Evolutionary conservation across 345 rosid genomes (phyloP).

Genomic region (Melaleuca alternifolia): DNA sequence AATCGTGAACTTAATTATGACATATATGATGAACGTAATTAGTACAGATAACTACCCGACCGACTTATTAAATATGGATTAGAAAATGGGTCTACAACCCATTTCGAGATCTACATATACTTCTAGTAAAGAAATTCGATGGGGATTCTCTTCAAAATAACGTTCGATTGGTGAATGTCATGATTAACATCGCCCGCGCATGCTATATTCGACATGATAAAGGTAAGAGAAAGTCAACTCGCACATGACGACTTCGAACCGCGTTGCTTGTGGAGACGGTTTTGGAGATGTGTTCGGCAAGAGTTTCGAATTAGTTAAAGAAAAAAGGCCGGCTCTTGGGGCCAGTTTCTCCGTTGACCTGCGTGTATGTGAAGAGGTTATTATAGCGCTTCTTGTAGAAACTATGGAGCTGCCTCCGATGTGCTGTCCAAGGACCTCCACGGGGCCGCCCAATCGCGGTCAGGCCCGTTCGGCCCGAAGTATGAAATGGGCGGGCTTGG

Average conservation of each 20-base stretch:
- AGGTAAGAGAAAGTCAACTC: neutral
- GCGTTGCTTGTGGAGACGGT: neutral
- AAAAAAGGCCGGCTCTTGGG: neutral
- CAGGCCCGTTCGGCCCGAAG: neutral
- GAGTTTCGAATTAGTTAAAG: neutral
- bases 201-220: neutral
- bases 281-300: neutral
- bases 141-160: neutral
- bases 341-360: neutral
- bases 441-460: neutral
- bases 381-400: neutral
- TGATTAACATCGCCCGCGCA: fast-evolving
- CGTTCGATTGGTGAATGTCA: neutral
- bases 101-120: too few species aligned
- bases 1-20: too few species aligned
- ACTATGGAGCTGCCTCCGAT: neutral
- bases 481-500: neutral
- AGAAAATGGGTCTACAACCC: too few species aligned
- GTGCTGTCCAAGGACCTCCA: neutral
- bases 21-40: too few species aligned
- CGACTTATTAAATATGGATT: too few species aligned
- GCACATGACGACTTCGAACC: neutral
- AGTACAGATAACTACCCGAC: too few species aligned
- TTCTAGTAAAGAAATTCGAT: fast-evolving
- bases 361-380: neutral